Conservation (phyloP, 352 stramenopile species). For the Phytophthora pinifolia region DNA sequence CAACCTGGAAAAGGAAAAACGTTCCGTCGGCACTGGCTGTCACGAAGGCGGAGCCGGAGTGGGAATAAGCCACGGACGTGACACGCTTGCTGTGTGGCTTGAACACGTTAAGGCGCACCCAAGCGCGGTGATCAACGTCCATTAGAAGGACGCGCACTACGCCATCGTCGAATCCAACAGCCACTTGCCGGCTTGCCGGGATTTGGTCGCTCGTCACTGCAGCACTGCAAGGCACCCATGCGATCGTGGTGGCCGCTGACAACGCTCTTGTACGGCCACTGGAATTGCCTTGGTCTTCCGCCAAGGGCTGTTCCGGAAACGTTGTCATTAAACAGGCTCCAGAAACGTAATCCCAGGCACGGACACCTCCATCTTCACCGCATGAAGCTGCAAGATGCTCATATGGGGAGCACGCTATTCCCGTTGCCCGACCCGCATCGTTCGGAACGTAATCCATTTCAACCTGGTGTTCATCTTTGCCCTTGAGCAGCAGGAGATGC, state of each 20-base stretch:
- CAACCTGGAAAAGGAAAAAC: constrained; percentile 86
- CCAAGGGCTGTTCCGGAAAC: constrained; percentile 16
- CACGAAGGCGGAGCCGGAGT: constrained; percentile 59
- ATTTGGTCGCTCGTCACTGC: constrained; percentile 49
- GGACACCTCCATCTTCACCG: constrained; percentile 85
- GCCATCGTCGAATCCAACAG: constrained; percentile 90
- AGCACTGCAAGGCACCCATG: constrained; percentile 63
- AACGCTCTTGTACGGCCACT: background rate
- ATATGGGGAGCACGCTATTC: constrained; percentile 78
- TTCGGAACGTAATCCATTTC: constrained; percentile 63
- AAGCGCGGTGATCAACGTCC: constrained; percentile 47
- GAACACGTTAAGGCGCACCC: constrained; percentile 74
- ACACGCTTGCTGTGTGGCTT: constrained; percentile 89
- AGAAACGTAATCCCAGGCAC: constrained; percentile 86
- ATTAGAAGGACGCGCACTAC: constrained; percentile 75
- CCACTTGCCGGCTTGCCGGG: constrained; percentile 65
- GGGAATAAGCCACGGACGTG: constrained; percentile 67
- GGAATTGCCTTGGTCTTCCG: constrained; percentile 4
- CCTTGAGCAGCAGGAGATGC: constrained; percentile 47
- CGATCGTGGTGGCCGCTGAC: constrained; percentile 54
- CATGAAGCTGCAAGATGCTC: constrained; percentile 86
- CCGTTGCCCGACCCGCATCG: constrained; percentile 65
- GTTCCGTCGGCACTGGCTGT: constrained; percentile 78
- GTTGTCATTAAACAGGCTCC: constrained; percentile 42
- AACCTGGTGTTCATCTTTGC: constrained; percentile 40